Base-by-base conservation (phyloP, 768 basidiomycete genomes). In the Psilocybe subaeruginosa region DNA sequence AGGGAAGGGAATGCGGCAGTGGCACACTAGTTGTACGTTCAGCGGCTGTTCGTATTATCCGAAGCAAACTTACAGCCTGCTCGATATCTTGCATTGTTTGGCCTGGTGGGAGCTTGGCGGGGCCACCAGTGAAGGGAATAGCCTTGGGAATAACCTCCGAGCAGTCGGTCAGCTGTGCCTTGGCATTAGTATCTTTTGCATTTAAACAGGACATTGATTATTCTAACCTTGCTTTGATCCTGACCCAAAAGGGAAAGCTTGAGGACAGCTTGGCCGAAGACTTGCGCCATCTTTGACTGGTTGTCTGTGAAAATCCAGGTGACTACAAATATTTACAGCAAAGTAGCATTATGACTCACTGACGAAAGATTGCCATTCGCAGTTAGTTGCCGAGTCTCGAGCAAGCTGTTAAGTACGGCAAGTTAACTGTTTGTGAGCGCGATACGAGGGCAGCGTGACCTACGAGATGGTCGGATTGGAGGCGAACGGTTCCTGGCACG, bases 311-410 rank as follows among this genome's bases (percentile, higher is more conserved):
- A 35, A 2, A 23, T 30, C 49, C 19, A 41, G 30, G 27, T 17
- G 30, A 11, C 16, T 37, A 31, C n/a, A 17, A 12, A 43, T 30
- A 43, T 4, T 3, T 16, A 33, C 2, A 29, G 0, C 1, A 9
- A 27, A 45, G 27, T 7, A 45, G 31, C 8, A 14, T 9, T 31
- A 41, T 39, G 11, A 65, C 74, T 62, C 29, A 77, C 74, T 72
- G 37, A 77, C 77, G 64, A 78, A 74, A 2, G 73, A 71, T 69
- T 83, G 82, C 81, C 82, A 83, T 50, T 67, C 64, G 71, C 82
- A 83, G 23, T 79, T 75, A 16, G 82, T 84, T 41, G 78, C 72
- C 3, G 74, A 60, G 68, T 83, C 79, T 59, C 72, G 64, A 16
- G 74, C 75, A 51, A 76, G 64, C 73, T 71, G 23, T 47, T 16